Evolutionary conservation across 1,284 basidiomycete genomes (phyloP), one percentile per base, ranked within the genome.

Genomic region (Ustilago esculenta): DNA sequence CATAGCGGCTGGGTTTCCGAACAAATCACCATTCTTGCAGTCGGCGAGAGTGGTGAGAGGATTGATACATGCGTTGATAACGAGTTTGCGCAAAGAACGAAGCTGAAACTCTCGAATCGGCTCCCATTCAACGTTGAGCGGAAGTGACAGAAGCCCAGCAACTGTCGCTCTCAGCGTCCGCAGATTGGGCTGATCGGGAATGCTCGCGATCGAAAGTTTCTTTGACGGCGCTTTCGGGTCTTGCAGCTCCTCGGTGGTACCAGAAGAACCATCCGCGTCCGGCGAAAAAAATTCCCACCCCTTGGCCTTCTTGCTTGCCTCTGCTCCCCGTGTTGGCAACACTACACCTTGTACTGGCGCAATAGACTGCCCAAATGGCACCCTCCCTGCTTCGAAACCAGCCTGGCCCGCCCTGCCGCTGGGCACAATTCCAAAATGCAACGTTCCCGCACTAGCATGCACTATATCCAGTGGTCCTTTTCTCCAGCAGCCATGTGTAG

Each of bases 61-160:
- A 79, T 97, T 95, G 83, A 98, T 88, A 76, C 89, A 87, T 12
- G 89, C 86, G 81, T 96, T 94, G 68, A 92, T 87, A 29, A 90
- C 91, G 48, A 97, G 84, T 83, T 95, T 96, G 66, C 88, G 88
- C 27, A 91, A 87, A 82, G 94, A 87, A 6, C 86, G 84, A 27
- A 89, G 84, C 67, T 93, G 89, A 18, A 95, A 83, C 15, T 89
- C 85, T 1, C 87, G 84, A 69, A 92, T 87, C 0, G 90, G 87
- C 24, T 86, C 84, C 88, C 94, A 92, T 20, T 79, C 71, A 27
- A 79, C 77, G 23, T 76, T 67, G 24, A 81, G 68, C 15, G 79
- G 75, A 5, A 81, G 53, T 4, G 69, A 60, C 11, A 79, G 73
- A 7, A 80, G 51, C 3, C 63, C 54, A 2, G 78, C 73, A 2